A percentile compares a stretch with the other conserved stretches of the same genome.
phyloP scores from a whole-genome alignment of 306 rosid species.

The Hippophae tibetana region DNA sequence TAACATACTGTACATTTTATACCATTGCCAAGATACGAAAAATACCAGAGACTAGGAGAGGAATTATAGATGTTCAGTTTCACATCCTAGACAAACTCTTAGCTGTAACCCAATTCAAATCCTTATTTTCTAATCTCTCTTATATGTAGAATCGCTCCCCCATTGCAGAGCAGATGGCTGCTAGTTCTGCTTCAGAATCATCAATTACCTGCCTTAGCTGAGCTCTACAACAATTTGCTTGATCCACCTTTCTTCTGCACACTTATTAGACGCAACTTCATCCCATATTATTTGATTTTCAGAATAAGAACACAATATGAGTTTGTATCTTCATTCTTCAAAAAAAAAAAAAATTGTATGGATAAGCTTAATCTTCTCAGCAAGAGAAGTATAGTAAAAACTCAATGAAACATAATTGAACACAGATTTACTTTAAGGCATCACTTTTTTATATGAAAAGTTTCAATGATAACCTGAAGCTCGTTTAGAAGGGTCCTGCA shows the following conservation, averaged over 20 bases:
- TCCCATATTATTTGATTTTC: conserved; percentile 78
- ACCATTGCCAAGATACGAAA: neutral
- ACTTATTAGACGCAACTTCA: conserved; percentile 88
- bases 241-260: conserved; percentile 83
- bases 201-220: conserved; percentile 45
- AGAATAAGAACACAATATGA: conserved; percentile 5
- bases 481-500: conserved; percentile 69
- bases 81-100: too few relatives aligned
- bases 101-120: too few relatives aligned
- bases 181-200: conserved; percentile 43
- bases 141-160: conserved; percentile 40
- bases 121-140: conserved; percentile 1
- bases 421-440: too few relatives aligned
- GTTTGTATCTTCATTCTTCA: neutral
- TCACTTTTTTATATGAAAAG: neutral
- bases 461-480: conserved; percentile 54
- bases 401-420: neutral
- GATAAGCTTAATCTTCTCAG: too few relatives aligned
- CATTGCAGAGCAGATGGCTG: conserved; percentile 38
- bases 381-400: neutral
- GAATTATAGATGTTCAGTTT: too few relatives aligned
- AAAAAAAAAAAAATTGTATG: too few relatives aligned
- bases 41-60: neutral
- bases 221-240: conserved; percentile 41
- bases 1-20: neutral